These are phyloP conservation scores for Carpinus viminea DNA, from an alignment of 306 rosid species.

Conservation along the genomic window DNA sequence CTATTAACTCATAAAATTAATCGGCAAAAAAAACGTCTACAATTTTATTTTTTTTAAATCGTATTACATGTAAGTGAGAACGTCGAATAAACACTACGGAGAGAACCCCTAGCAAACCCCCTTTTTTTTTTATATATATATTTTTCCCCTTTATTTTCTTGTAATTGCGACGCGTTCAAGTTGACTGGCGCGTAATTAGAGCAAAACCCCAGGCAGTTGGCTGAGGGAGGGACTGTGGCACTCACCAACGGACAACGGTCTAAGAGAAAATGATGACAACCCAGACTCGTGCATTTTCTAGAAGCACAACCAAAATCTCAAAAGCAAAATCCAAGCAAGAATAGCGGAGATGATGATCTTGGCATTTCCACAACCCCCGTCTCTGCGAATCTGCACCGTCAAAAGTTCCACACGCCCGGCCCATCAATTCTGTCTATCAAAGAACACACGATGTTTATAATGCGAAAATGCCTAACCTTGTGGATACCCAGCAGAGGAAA, in stretches of 20 bases:
- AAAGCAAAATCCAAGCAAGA: slow-evolving; percentile 46
- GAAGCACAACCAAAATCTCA: background rate
- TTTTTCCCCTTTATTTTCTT: no score
- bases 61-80: no score
- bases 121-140: no score
- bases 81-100: no score
- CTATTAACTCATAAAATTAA: no score
- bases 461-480: slow-evolving; percentile 25
- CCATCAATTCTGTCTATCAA: slow-evolving; percentile 36
- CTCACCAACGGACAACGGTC: slow-evolving; percentile 33
- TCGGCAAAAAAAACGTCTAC: no score
- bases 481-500: slow-evolving; percentile 19
- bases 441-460: slow-evolving; percentile 23
- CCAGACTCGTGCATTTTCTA: slow-evolving; percentile 26
- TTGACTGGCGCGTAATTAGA: background rate
- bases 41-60: no score
- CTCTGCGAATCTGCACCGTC: slow-evolving; percentile 41
- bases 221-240: slow-evolving; percentile 28
- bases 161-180: no score
- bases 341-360: slow-evolving; percentile 41
- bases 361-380: slow-evolving; percentile 18
- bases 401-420: slow-evolving; percentile 19
- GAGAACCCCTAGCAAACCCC: no score
- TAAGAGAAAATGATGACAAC: slow-evolving; percentile 36
- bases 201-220: background rate